Evolutionary conservation across 176 grass and related monocot genomes (phyloP).

Genomic region (Bothriochloa decipiens): DNA sequence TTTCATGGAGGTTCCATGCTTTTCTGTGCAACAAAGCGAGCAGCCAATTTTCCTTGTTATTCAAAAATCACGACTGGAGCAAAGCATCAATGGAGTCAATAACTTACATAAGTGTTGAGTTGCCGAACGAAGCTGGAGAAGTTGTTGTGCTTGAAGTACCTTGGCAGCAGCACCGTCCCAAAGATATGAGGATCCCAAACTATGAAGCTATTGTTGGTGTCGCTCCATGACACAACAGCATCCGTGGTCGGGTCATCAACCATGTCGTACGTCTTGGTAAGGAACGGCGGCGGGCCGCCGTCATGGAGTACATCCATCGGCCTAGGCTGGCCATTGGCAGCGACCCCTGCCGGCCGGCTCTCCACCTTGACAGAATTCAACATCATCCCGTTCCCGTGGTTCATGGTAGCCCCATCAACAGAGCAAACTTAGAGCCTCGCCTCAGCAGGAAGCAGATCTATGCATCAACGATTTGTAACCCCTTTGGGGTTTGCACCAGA

Average conservation of each 20-base stretch:
- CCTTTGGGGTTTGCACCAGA: conserved; percentile 11
- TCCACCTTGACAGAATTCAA: conserved; percentile 75
- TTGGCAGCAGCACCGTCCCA: conserved; percentile 65
- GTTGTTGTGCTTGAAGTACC: conserved; percentile 98
- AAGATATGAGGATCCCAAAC: conserved; percentile 90
- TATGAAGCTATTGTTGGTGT: conserved; percentile 74
- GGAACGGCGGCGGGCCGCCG: conserved; percentile 73
- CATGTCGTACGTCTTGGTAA: conserved; percentile 90
- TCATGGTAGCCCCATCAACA: conserved; percentile 38
- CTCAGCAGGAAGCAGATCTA: conserved; percentile 17
- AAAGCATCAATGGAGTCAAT: background rate
- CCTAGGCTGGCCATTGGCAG: conserved; percentile 48
- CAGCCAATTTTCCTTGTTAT: background rate
- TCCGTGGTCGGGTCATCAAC: conserved; percentile 70
- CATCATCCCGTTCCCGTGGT: conserved; percentile 47
- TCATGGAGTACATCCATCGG: conserved; percentile 76
- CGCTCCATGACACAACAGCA: conserved; percentile 71
- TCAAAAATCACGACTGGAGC: background rate
- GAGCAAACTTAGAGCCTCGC: background rate
- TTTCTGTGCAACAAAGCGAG: background rate
- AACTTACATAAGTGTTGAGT: conserved; percentile 96
- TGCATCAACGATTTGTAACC: conserved; percentile 1
- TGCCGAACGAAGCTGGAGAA: conserved; percentile 98
- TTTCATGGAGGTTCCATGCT: background rate
- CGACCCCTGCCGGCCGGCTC: background rate